These are phyloP conservation scores for Nasturtium officinale DNA, from an alignment of 345 rosid genomes.

Conservation along the genomic window DNA sequence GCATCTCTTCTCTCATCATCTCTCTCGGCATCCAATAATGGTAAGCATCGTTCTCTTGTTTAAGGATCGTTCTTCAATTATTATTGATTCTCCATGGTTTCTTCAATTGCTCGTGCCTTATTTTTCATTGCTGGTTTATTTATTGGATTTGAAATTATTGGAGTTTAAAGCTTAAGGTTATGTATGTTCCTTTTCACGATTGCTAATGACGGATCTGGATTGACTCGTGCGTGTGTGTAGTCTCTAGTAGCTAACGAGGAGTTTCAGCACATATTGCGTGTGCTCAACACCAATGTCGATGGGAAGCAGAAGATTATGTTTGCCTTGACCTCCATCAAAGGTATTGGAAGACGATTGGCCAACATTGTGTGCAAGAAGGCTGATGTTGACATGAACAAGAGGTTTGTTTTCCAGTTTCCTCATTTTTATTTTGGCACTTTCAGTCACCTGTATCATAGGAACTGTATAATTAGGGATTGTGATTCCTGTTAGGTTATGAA, in stretches of 20 bases:
- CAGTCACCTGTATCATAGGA: neutral
- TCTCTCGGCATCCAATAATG: constrained; percentile 36
- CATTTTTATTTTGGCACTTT: neutral
- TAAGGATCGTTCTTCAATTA: neutral
- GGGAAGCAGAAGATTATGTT: constrained; percentile 91
- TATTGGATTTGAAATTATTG: neutral
- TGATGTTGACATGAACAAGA: constrained; percentile 89
- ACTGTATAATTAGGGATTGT: neutral
- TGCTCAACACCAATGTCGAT: constrained; percentile 86
- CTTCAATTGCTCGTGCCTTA: neutral
- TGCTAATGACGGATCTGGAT: constrained; percentile 20
- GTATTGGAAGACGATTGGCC: constrained; percentile 85
- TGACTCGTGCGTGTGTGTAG: constrained; percentile 41
- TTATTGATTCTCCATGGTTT: neutral
- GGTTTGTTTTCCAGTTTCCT: constrained; percentile 38
- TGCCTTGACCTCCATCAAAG: constrained; percentile 90
- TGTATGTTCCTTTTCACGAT: neutral
- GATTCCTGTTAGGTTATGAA: neutral
- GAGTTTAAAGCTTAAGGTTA: neutral
- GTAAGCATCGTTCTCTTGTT: constrained; percentile 2
- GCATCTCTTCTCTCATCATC: neutral
- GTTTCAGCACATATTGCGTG: constrained; percentile 92
- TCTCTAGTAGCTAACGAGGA: constrained; percentile 88
- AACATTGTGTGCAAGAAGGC: constrained; percentile 96
- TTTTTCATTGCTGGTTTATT: neutral